Evolutionary conservation across 805 yeast species (phyloP).

Genomic region (Spathaspora hagerdaliae): DNA sequence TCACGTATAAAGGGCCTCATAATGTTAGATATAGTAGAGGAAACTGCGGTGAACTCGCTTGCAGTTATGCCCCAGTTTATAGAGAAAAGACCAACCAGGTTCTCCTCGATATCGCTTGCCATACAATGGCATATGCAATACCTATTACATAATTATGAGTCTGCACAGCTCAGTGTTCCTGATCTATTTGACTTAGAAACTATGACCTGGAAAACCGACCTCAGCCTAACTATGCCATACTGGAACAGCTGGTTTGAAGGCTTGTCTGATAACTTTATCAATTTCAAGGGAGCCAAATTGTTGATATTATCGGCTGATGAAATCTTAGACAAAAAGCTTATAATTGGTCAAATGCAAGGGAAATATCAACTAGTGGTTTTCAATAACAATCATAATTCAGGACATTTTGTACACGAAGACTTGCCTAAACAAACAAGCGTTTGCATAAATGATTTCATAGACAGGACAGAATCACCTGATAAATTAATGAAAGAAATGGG

Average conservation of each 20-base stretch:
- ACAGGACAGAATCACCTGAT: conserved; percentile 38
- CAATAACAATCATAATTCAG: conserved; percentile 49
- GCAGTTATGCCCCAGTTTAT: conserved; percentile 65
- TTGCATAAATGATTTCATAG: conserved; percentile 47
- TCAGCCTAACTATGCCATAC: conserved; percentile 54
- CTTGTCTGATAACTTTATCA: conserved; percentile 50
- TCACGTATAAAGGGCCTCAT: conserved; percentile 58
- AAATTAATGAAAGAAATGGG: conserved; percentile 27
- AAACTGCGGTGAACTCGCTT: conserved; percentile 74
- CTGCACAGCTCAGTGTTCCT: conserved; percentile 81
- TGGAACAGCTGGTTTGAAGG: conserved; percentile 85
- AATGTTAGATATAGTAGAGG: conserved; percentile 91
- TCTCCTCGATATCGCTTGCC: conserved; percentile 52
- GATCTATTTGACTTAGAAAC: conserved; percentile 40
- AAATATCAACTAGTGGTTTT: conserved; percentile 85
- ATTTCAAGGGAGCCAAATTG: conserved; percentile 50
- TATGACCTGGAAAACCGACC: conserved; percentile 61
- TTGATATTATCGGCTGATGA: conserved; percentile 87
- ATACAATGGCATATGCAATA: conserved; percentile 75
- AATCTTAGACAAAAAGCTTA: conserved; percentile 75
- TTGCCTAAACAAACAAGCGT: conserved; percentile 64
- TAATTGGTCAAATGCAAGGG: conserved; percentile 98
- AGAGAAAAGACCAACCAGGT: conserved; percentile 57
- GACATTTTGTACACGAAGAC: conserved; percentile 97
- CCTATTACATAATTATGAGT: conserved; percentile 49